Evolutionary conservation across 1,284 basidiomycete genomes (phyloP).

Genomic region (Chondrostereum purpureum): DNA sequence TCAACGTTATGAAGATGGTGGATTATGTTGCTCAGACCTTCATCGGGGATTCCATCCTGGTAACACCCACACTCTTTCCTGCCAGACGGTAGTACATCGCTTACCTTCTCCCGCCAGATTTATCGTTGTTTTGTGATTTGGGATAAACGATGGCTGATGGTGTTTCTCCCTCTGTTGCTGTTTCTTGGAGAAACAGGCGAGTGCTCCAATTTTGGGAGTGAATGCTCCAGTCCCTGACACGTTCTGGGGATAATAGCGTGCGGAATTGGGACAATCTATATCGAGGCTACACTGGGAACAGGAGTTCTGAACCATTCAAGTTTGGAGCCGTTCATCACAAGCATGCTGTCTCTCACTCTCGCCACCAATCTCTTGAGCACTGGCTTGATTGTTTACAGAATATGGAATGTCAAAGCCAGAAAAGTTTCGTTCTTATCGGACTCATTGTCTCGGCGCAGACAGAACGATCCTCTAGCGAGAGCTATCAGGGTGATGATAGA

Average conservation of each 20-base stretch:
- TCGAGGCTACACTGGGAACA: slow-evolving; percentile 22
- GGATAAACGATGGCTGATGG: slow-evolving; percentile 22
- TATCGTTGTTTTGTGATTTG: slow-evolving; percentile 32
- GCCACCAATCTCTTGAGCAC: slow-evolving; percentile 30
- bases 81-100: too few relatives aligned
- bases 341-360: slow-evolving; percentile 29
- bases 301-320: slow-evolving; percentile 19
- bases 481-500: slow-evolving; percentile 30
- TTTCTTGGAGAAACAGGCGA: slow-evolving; percentile 27
- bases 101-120: slow-evolving; percentile 21
- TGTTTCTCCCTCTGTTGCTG: slow-evolving; percentile 20
- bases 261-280: slow-evolving; percentile 24
- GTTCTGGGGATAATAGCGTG: slow-evolving; percentile 22
- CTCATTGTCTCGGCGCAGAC: slow-evolving; percentile 2
- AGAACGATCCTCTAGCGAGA: slow-evolving; percentile 19
- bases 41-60: slow-evolving; percentile 31
- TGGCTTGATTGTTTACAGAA: slow-evolving; percentile 27
- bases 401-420: slow-evolving; percentile 24
- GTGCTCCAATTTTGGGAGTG: too few relatives aligned
- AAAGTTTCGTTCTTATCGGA: slow-evolving; percentile 14
- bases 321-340: slow-evolving; percentile 27
- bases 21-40: slow-evolving; percentile 31
- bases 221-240: too few relatives aligned
- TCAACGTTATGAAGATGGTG: slow-evolving; percentile 31
- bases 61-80: too few relatives aligned